These are phyloP conservation scores for Endotrypanum monterogeii DNA, from an alignment of 208 protist species.

Conservation along the genomic window DNA sequence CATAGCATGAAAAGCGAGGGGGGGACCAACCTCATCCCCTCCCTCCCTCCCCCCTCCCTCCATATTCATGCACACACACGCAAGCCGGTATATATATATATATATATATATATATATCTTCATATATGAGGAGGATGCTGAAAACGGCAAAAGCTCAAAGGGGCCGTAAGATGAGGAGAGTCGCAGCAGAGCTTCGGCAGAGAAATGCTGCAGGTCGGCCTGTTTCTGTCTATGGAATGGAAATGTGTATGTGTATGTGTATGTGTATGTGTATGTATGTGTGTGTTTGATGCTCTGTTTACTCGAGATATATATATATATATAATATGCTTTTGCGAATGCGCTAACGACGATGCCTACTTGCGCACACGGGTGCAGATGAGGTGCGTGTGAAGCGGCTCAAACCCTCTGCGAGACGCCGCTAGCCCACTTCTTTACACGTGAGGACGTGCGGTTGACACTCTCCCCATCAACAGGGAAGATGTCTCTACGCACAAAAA, in stretches of 20 bases:
- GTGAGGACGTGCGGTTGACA: neutral
- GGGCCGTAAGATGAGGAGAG: neutral
- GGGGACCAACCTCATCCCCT: neutral
- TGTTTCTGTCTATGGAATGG: slow-evolving; percentile 4
- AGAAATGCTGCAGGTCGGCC: neutral
- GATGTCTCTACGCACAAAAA: neutral
- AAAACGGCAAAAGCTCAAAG: neutral
- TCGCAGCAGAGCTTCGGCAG: neutral
- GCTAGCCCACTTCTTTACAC: neutral
- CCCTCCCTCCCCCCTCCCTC: neutral
- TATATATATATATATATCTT: neutral
- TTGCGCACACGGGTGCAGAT: neutral
- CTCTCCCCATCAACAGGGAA: neutral
- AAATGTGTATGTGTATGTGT: neutral
- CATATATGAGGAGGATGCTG: neutral
- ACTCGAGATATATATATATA: neutral
- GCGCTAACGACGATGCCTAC: neutral
- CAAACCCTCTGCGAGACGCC: neutral
- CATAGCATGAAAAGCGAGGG: neutral
- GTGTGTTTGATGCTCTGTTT: neutral
- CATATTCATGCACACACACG: too few species aligned
- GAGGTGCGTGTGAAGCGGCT: neutral
- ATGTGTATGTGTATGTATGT: neutral
- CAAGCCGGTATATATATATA: too few species aligned
- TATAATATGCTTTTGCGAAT: too few species aligned